These are phyloP conservation scores for Eremomyces bilateralis DNA, from an alignment of 495 filamentous ascomycete species.

Conservation along the genomic window DNA sequence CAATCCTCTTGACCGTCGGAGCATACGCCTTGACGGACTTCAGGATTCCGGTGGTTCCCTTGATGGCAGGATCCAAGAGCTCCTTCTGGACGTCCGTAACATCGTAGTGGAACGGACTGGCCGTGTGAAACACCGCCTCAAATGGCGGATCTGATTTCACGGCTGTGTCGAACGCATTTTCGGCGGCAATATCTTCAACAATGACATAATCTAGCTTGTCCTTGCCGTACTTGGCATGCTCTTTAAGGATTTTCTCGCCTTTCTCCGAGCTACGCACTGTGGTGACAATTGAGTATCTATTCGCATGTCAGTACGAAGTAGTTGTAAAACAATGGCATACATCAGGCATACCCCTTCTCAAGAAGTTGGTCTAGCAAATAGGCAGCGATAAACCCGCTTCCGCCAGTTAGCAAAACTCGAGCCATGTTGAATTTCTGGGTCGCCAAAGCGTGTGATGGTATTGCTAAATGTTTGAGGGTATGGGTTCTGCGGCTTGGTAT, in stretches of 20 bases:
- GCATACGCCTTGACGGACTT: constrained; percentile 52
- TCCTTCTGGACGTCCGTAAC: constrained; percentile 51
- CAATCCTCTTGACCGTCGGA: constrained; percentile 54
- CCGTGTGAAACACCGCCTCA: constrained; percentile 75
- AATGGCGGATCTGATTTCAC: constrained; percentile 51
- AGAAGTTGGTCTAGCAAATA: constrained; percentile 11
- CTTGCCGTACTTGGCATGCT: constrained; percentile 34
- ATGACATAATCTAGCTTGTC: constrained; percentile 53
- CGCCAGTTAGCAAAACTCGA: constrained; percentile 16
- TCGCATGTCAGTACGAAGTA: not conserved
- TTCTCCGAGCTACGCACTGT: constrained; percentile 70
- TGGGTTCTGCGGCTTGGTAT: no score
- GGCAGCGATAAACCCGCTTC: constrained; percentile 16
- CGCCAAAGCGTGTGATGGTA: no score
- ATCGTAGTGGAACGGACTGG: constrained; percentile 60
- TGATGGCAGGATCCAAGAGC: constrained; percentile 64
- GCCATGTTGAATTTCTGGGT: no score
- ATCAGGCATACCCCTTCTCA: constrained; percentile 3
- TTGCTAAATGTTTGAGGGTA: no score
- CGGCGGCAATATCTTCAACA: constrained; percentile 62
- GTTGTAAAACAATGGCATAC: not conserved
- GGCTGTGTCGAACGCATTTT: constrained; percentile 59
- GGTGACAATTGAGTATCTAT: constrained; percentile 52
- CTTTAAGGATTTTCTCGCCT: constrained; percentile 47
- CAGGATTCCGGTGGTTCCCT: constrained; percentile 65